These are phyloP conservation scores for Exophiala calicioides DNA, from an alignment of 2,329 filamentous ascomycete genomes.

Conservation along the genomic window DNA sequence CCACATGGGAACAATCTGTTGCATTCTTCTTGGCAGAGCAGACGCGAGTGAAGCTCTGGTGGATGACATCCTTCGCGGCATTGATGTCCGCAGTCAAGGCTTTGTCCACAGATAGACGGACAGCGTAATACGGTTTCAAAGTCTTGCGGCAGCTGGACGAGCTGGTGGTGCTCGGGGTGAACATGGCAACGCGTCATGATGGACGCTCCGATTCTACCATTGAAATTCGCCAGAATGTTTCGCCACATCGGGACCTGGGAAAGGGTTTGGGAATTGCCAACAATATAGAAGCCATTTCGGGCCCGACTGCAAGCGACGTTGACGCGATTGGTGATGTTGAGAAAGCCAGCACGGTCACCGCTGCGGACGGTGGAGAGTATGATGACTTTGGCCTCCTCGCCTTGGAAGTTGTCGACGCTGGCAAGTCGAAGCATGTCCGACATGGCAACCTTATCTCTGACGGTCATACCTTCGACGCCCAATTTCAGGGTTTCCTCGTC, in stretches of 20 bases:
- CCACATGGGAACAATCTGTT: constrained; percentile 24
- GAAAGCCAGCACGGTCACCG: constrained; percentile 35
- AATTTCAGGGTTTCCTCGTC: constrained; percentile 28
- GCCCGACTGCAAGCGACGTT: constrained; percentile 39
- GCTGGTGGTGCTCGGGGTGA: constrained; percentile 25
- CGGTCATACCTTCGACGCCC: constrained; percentile 17
- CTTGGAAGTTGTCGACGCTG: constrained; percentile 39
- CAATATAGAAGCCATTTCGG: constrained; percentile 38
- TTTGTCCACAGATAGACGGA: constrained; percentile 25
- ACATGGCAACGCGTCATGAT: constrained; percentile 32
- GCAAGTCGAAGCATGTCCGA: constrained; percentile 33
- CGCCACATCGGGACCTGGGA: constrained; percentile 35
- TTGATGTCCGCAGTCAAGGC: constrained; percentile 32
- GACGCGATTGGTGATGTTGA: constrained; percentile 38
- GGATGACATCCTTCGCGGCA: constrained; percentile 30
- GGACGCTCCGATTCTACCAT: constrained; percentile 28
- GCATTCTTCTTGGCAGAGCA: constrained; percentile 28
- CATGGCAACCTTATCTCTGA: constrained; percentile 30
- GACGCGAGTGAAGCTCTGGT: constrained; percentile 23
- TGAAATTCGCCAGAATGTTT: constrained; percentile 30
- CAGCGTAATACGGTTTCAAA: constrained; percentile 31
- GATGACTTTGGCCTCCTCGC: constrained; percentile 39
- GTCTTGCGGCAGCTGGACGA: constrained; percentile 29
- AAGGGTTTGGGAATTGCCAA: constrained; percentile 35
- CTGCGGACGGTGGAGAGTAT: constrained; percentile 38